Evolutionary conservation across 2,329 filamentous ascomycete species (phyloP).

Genomic region (Falciphora oryzae): DNA sequence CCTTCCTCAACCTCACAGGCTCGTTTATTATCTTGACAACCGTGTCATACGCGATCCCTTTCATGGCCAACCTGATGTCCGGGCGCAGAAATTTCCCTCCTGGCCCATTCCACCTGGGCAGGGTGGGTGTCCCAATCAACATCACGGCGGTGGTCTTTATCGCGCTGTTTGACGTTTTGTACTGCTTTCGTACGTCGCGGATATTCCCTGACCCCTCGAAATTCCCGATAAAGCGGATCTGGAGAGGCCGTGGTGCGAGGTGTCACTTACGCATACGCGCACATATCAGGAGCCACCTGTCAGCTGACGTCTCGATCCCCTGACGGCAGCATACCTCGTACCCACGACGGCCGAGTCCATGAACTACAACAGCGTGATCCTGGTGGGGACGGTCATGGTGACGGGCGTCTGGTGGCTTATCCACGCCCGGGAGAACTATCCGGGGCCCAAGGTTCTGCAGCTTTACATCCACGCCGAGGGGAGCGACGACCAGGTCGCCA

Average conservation of each 20-base stretch:
- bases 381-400: conserved; percentile 41
- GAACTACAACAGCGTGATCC: conserved; percentile 51
- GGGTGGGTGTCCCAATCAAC: conserved; percentile 44
- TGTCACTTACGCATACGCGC: too few relatives aligned
- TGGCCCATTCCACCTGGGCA: conserved; percentile 49
- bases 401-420: conserved; percentile 45
- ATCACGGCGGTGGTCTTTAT: conserved; percentile 45
- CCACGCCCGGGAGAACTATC: conserved; percentile 41
- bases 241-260: neutral
- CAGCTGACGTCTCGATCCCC: conserved; percentile 8
- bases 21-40: conserved; percentile 53
- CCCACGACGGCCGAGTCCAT: conserved; percentile 35
- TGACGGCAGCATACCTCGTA: conserved; percentile 31
- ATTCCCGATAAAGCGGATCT: neutral
- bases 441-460: conserved; percentile 42
- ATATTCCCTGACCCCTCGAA: neutral
- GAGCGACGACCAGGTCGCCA: neutral
- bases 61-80: conserved; percentile 45
- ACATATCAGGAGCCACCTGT: neutral
- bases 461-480: conserved; percentile 35
- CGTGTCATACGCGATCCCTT: conserved; percentile 45
- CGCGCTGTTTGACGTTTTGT: conserved; percentile 50
- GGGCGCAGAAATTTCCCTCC: conserved; percentile 43
- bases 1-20: conserved; percentile 51
- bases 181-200: conserved; percentile 48